Evolutionary conservation across 768 basidiomycete genomes (phyloP).

Genomic region (Hemileccinum rubropunctum): DNA sequence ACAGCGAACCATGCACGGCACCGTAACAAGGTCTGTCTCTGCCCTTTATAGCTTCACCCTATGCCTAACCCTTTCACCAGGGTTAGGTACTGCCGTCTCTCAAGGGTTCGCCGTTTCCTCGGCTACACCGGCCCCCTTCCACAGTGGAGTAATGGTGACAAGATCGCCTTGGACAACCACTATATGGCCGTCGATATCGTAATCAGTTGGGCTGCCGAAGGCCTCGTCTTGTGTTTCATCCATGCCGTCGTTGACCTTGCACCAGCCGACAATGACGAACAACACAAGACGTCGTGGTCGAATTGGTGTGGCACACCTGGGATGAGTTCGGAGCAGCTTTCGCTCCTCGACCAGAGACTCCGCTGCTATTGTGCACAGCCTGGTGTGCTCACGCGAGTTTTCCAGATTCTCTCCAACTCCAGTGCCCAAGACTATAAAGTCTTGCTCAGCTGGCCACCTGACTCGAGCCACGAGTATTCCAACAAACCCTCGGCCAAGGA

Average conservation of each 20-base stretch:
- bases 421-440: slow-evolving; percentile 48
- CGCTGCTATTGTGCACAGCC: slow-evolving; percentile 51
- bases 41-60: slow-evolving; percentile 11
- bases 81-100: slow-evolving; percentile 76
- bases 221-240: slow-evolving; percentile 84
- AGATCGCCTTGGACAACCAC: slow-evolving; percentile 63
- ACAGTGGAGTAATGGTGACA: slow-evolving; percentile 64
- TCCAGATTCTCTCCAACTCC: slow-evolving; percentile 71
- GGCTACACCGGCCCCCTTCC: slow-evolving; percentile 58
- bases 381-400: slow-evolving; percentile 57
- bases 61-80: slow-evolving; percentile 38
- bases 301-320: slow-evolving; percentile 85
- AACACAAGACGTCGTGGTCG: slow-evolving; percentile 71
- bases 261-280: slow-evolving; percentile 71
- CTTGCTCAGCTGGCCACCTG: slow-evolving; percentile 77
- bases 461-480: slow-evolving; percentile 41
- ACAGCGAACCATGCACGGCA: slow-evolving; percentile 75
- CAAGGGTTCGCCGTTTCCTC: slow-evolving; percentile 67
- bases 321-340: slow-evolving; percentile 55
- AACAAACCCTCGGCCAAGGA: slow-evolving; percentile 42
- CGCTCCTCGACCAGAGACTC: slow-evolving; percentile 59
- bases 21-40: slow-evolving; percentile 64
- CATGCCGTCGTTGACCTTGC: slow-evolving; percentile 77
- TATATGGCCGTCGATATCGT: slow-evolving; percentile 90
- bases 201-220: slow-evolving; percentile 86